Evolutionary conservation across 495 filamentous ascomycete species (phyloP), one percentile per base, ranked within the genome.

Genomic region (Penicillium dipodomyicola): DNA sequence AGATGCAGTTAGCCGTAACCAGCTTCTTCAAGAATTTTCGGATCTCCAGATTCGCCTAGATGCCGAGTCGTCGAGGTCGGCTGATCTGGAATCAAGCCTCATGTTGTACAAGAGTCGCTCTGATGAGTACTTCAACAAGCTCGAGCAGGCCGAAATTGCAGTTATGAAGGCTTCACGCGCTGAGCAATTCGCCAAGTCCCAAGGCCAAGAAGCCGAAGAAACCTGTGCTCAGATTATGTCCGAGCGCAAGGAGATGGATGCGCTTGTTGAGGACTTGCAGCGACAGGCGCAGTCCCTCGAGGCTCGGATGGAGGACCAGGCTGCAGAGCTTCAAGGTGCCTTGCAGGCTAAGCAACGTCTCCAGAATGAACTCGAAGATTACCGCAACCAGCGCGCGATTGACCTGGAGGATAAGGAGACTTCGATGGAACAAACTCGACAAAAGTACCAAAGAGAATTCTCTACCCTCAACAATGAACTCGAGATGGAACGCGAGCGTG

Each of bases 341-440:
- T 74, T 91, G 22, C 92, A 97, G 74, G 85, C 92, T 7, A 96
- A 95, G 78, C 96, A 96, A 70, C 84, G 94, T 43, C 83, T 98
- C 6, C 94, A 98, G 72, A 92, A 98, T 67, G 94, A 98, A 70
- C 88, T 98, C 5, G 94, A 97, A 73, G 94, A 98, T 68, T 98
- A 97, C 73, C 85, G 95, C 53, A 94, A 85, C 68, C 91, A 96
- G 68, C 85, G 93, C 37, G 92, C 92, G 30, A 96, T 95, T 61
- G 94, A 98, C 65, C 87, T 97, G 25, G 94, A 97, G 72, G 94
- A 98, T 71, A 96, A 94, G 66, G 94, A 97, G 70, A 86, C 87
- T 8, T 93, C 88, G 40, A 90, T 96, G 85, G 95, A 98, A 72
- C 94, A 98, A 71, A 97, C 94, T 19, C 82, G 94, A 58, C 92